phyloP scores from a whole-genome alignment of 2,329 filamentous ascomycete species.

The Cladosporium cucumerinum region DNA sequence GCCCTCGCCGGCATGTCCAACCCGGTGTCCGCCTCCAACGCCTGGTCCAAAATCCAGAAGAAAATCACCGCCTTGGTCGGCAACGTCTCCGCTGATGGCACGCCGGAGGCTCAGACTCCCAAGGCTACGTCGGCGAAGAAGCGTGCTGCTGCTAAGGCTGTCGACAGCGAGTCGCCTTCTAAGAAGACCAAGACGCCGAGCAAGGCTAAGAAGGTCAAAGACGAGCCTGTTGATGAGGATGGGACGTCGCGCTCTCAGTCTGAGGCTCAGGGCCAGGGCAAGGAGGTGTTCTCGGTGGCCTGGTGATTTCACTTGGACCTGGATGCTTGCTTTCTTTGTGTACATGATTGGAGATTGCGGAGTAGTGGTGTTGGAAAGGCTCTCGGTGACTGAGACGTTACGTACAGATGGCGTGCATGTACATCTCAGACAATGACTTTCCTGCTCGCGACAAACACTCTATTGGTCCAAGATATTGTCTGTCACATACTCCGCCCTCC shows the following conservation, averaged over 20 bases:
- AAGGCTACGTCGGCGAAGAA: constrained; percentile 22
- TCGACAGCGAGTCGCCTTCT: neutral
- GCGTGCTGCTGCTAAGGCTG: constrained; percentile 18
- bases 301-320: neutral
- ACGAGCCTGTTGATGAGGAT: constrained; percentile 5
- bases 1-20: constrained; percentile 25
- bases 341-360: neutral
- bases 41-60: constrained; percentile 34
- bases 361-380: neutral
- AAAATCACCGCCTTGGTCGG: constrained; percentile 27
- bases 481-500: neutral
- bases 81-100: neutral
- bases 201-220: constrained; percentile 8
- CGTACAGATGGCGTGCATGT: neutral
- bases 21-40: constrained; percentile 30
- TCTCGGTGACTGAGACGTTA: neutral
- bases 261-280: neutral
- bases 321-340: neutral
- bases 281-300: neutral
- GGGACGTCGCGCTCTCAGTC: neutral
- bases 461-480: neutral
- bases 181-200: constrained; percentile 16
- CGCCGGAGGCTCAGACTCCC: constrained; percentile 19
- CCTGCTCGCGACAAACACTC: neutral
- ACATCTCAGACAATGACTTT: neutral